A percentile compares a stretch with the other conserved stretches of the same genome.
phyloP scores from a whole-genome alignment of 768 basidiomycete genomes.

The Boletus tomentosulus region DNA sequence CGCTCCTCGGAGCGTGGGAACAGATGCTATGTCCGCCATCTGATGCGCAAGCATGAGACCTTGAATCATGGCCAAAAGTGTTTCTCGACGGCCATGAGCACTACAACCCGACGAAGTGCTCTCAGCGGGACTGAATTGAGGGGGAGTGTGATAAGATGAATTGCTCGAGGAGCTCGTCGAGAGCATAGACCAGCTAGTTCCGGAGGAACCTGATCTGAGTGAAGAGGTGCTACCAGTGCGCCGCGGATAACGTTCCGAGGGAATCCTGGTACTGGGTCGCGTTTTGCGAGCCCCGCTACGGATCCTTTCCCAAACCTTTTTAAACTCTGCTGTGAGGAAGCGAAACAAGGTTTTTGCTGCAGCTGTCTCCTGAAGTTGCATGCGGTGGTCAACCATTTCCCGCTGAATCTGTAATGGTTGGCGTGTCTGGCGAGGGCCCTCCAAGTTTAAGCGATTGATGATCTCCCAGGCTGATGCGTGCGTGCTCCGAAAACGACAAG shows the following conservation, averaged over 20 bases:
- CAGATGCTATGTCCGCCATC: slow-evolving; percentile 1
- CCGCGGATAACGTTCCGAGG: too few species aligned
- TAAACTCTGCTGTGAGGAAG: slow-evolving; percentile 7
- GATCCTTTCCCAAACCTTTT: slow-evolving; percentile 4
- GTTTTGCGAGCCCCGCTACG: not conserved
- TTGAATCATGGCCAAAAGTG: not conserved
- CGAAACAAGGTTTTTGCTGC: slow-evolving; percentile 15
- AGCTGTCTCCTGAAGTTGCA: slow-evolving; percentile 8
- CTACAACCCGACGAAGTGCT: slow-evolving; percentile 5
- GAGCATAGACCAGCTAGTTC: not conserved
- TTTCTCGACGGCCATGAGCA: not conserved
- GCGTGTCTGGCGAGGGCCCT: not conserved
- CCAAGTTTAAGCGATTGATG: slow-evolving; percentile 3
- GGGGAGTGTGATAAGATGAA: not conserved
- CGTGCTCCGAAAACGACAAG: slow-evolving; percentile 9
- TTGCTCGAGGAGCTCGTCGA: not conserved
- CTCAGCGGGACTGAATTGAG: not conserved
- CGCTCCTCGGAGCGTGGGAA: slow-evolving; percentile 4
- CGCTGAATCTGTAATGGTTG: slow-evolving; percentile 11
- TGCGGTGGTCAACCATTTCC: slow-evolving; percentile 15
- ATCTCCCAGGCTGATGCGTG: slow-evolving; percentile 12
- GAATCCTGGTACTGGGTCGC: not conserved
- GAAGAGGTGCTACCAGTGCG: not conserved
- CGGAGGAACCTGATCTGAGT: not conserved
- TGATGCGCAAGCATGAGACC: slow-evolving; percentile 8